A percentile compares a stretch with the other conserved stretches of the same genome.
These are phyloP conservation scores for Castanea mollissima DNA, from an alignment of 306 rosid genomes.

Conservation along the genomic window DNA sequence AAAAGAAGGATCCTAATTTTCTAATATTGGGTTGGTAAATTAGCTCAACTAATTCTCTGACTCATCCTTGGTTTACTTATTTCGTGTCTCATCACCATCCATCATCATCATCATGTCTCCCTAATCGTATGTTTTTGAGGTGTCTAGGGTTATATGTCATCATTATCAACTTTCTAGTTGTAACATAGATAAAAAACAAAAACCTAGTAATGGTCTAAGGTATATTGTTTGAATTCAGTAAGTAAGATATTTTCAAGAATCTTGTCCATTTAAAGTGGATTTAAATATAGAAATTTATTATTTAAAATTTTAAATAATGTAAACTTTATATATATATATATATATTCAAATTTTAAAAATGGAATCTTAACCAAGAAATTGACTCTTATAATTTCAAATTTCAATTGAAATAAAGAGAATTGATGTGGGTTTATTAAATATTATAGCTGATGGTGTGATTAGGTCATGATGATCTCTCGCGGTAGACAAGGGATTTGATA, in stretches of 20 bases:
- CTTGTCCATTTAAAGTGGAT: too few relatives aligned
- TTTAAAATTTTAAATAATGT: too few relatives aligned
- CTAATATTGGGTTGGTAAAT: conserved; percentile 15
- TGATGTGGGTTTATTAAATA: background rate
- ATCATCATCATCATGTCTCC: background rate
- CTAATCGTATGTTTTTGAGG: conserved; percentile 2
- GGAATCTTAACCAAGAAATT: too few relatives aligned
- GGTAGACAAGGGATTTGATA: conserved; percentile 6
- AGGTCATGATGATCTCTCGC: conserved; percentile 38
- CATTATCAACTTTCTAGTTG: background rate
- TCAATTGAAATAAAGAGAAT: too few relatives aligned
- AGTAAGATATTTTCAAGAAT: background rate
- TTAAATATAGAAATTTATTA: too few relatives aligned
- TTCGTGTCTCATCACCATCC: conserved; percentile 32
- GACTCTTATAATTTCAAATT: too few relatives aligned
- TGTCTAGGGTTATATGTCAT: background rate
- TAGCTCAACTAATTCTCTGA: conserved; percentile 37
- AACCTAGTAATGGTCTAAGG: background rate
- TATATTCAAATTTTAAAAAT: too few relatives aligned
- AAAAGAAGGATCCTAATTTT: background rate
- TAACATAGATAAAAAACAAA: background rate
- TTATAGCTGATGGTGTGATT: conserved; percentile 25
- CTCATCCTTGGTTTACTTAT: conserved; percentile 20
- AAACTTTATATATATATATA: too few relatives aligned
- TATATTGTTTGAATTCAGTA: too few relatives aligned